Percentiles rank a stretch among this genome's conserved stretches.
Conservation (phyloP, 2,329 filamentous ascomycete species). For the Albifimbria verrucaria region DNA sequence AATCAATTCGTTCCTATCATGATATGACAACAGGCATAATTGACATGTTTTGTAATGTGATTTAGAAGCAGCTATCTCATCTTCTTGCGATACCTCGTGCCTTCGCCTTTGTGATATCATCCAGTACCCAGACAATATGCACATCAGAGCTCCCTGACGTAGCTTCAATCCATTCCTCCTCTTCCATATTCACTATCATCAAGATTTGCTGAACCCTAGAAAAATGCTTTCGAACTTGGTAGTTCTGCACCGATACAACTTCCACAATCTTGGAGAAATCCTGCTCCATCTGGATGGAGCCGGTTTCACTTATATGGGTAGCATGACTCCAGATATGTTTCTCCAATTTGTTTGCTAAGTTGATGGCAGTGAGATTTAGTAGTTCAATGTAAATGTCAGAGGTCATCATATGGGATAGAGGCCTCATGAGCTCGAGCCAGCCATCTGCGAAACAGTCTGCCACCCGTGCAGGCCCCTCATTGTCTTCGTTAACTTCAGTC, state of each 20-base stretch:
- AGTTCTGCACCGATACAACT: slow-evolving; percentile 66
- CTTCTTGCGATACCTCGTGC: slow-evolving; percentile 64
- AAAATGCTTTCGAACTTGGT: slow-evolving; percentile 75
- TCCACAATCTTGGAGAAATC: slow-evolving; percentile 76
- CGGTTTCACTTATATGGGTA: slow-evolving; percentile 75
- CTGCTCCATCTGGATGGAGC: slow-evolving; percentile 78
- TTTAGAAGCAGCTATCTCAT: slow-evolving; percentile 12
- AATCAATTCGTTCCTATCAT: too few relatives aligned
- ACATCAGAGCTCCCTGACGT: slow-evolving; percentile 49
- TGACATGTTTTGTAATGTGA: too few relatives aligned
- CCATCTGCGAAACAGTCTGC: slow-evolving; percentile 75
- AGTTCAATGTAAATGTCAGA: slow-evolving; percentile 70
- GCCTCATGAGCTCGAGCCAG: slow-evolving; percentile 83
- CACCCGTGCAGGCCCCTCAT: slow-evolving; percentile 62
- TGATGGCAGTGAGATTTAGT: slow-evolving; percentile 67
- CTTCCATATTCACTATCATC: slow-evolving; percentile 92
- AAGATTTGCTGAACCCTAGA: slow-evolving; percentile 73
- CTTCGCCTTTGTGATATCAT: slow-evolving; percentile 67
- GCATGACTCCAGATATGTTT: slow-evolving; percentile 82
- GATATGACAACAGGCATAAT: too few relatives aligned
- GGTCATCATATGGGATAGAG: slow-evolving; percentile 81
- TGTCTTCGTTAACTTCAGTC: slow-evolving; percentile 51
- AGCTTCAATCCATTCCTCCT: slow-evolving; percentile 89
- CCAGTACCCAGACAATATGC: slow-evolving; percentile 69
- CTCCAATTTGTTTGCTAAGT: slow-evolving; percentile 77